Conservation (phyloP, 2,329 filamentous ascomycete species). For the Paecilomyces niveus region DNA sequence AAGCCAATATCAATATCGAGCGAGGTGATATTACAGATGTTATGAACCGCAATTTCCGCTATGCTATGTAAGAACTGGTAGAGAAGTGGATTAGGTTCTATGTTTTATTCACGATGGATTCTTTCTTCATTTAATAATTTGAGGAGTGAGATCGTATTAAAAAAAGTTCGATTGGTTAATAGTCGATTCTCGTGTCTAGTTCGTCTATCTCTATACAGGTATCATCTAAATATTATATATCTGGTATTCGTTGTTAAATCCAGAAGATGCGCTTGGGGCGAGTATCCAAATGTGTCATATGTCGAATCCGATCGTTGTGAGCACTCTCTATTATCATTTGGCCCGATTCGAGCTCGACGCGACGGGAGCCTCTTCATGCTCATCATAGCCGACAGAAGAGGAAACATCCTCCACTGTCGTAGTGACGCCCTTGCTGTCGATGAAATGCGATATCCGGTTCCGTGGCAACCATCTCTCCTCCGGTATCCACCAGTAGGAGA, state of each 20-base stretch:
- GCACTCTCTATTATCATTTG: background rate
- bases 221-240: background rate
- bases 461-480: slow-evolving; percentile 41
- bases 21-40: too few species aligned
- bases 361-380: background rate
- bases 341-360: background rate
- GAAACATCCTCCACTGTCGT: background rate
- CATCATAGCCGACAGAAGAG: background rate
- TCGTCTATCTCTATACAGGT: background rate
- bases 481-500: slow-evolving; percentile 45
- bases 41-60: too few species aligned
- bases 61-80: too few species aligned
- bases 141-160: background rate
- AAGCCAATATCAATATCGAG: too few species aligned
- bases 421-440: slow-evolving; percentile 27
- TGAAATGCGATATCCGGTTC: slow-evolving; percentile 38
- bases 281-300: background rate
- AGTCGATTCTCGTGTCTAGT: background rate
- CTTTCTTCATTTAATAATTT: background rate
- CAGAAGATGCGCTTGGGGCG: background rate
- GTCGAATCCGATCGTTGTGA: background rate
- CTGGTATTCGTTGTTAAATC: background rate
- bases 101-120: too few species aligned
- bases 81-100: too few species aligned
- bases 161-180: background rate